phyloP scores from a whole-genome alignment of 805 yeast species.

The Candida easanensis region DNA sequence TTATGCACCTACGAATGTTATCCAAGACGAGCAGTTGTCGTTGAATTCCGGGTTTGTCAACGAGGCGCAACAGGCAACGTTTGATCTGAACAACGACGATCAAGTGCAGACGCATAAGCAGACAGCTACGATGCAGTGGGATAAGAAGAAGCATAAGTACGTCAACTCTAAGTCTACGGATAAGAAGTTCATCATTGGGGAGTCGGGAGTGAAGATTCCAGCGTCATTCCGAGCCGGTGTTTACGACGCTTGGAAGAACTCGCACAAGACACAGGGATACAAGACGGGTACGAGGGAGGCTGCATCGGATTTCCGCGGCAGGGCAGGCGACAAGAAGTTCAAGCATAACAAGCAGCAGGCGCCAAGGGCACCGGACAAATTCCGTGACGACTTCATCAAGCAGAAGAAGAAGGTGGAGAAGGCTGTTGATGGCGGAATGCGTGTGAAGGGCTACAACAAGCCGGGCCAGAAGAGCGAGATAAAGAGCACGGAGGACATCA shows the following conservation, averaged over 20 bases:
- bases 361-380: conserved; percentile 89
- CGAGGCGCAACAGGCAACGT: conserved; percentile 82
- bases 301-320: conserved; percentile 25
- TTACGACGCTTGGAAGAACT: conserved; percentile 87
- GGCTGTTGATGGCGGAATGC: conserved; percentile 73
- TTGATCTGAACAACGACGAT: conserved; percentile 79
- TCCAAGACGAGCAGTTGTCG: conserved; percentile 77
- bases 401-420: conserved; percentile 80
- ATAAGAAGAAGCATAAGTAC: conserved; percentile 86
- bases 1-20: conserved; percentile 75
- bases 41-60: conserved; percentile 65
- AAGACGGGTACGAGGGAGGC: conserved; percentile 56
- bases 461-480: conserved; percentile 49
- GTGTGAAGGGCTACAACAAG: conserved; percentile 57
- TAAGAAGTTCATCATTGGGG: conserved; percentile 88
- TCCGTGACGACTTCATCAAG: conserved; percentile 77
- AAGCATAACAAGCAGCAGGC: conserved; percentile 74
- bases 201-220: conserved; percentile 88
- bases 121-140: conserved; percentile 79
- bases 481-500: conserved; percentile 67
- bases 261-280: conserved; percentile 52
- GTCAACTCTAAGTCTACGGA: conserved; percentile 77
- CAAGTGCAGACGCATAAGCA: conserved; percentile 67
- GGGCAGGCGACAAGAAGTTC: conserved; percentile 45
- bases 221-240: conserved; percentile 90